A percentile compares a stretch with the other conserved stretches of the same genome.
Conservation (phyloP, 371 early-diverging fungal species). For the Mucor racemosus region DNA sequence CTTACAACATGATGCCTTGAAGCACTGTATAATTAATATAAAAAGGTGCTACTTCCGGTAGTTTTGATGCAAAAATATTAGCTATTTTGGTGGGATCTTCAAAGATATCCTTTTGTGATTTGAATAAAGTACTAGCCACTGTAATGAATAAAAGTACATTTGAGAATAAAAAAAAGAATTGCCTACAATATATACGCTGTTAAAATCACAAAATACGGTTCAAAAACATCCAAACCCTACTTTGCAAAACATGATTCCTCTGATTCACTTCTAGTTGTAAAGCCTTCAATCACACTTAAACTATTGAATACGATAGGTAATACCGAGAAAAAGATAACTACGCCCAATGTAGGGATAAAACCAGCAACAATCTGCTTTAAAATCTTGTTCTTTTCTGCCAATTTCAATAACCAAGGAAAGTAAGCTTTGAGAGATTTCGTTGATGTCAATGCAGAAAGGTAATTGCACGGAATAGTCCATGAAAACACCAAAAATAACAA, state of each 20-base stretch:
- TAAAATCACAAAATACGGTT: background rate
- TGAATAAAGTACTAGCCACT: conserved; percentile 77
- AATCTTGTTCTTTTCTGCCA: conserved; percentile 53
- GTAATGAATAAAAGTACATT: conserved; percentile 89
- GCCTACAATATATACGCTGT: conserved; percentile 53
- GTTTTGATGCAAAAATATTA: conserved; percentile 68
- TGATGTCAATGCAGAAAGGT: conserved; percentile 58
- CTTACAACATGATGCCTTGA: conserved; percentile 64
- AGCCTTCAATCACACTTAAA: conserved; percentile 63
- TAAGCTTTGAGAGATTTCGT: conserved; percentile 53
- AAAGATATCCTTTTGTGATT: conserved; percentile 71
- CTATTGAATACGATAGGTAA: conserved; percentile 71
- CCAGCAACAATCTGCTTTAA: conserved; percentile 61
- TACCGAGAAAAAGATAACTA: conserved; percentile 60
- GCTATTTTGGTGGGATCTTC: conserved; percentile 71
- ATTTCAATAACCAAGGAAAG: conserved; percentile 50
- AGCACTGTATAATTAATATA: conserved; percentile 69
- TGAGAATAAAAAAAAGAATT: conserved; percentile 87
- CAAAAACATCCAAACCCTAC: conserved; percentile 31
- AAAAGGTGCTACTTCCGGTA: conserved; percentile 74
- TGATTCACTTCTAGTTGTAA: conserved; percentile 71
- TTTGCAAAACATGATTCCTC: conserved; percentile 72
- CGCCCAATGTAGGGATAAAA: conserved; percentile 64
- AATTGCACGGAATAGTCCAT: conserved; percentile 61
- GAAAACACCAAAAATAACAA: conserved; percentile 56